Evolutionary conservation across 2,329 filamentous ascomycete genomes (phyloP).

Genomic region (Diplodia scrobiculata): DNA sequence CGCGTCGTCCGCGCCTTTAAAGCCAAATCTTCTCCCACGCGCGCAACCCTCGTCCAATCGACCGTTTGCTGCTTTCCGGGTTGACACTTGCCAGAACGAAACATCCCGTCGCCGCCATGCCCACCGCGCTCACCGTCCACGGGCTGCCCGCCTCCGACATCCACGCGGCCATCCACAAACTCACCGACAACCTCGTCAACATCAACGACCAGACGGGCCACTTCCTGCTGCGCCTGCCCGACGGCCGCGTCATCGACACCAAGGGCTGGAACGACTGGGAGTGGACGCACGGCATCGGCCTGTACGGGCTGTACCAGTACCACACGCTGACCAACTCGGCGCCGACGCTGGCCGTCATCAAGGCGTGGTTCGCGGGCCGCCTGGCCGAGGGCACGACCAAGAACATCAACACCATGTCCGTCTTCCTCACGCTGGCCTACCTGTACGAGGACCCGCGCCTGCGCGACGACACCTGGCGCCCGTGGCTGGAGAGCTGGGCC

Average conservation of each 20-base stretch:
- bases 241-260: constrained; percentile 77
- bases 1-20: constrained; percentile 7
- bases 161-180: constrained; percentile 61
- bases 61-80: background rate
- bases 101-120: constrained; percentile 42
- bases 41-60: background rate
- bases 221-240: constrained; percentile 69
- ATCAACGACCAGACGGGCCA: constrained; percentile 75
- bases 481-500: constrained; percentile 78
- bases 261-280: constrained; percentile 85
- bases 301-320: constrained; percentile 82
- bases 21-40: constrained; percentile 14
- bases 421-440: constrained; percentile 72
- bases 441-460: constrained; percentile 70
- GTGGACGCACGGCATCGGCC: constrained; percentile 77
- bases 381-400: constrained; percentile 75
- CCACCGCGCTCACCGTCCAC: constrained; percentile 49
- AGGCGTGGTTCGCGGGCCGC: constrained; percentile 71
- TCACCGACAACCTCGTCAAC: constrained; percentile 74
- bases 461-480: constrained; percentile 66
- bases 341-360: constrained; percentile 65
- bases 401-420: constrained; percentile 84
- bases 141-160: constrained; percentile 50
- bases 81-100: no score
- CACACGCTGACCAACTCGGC: constrained; percentile 69